Percentiles rank a stretch among this genome's conserved stretches.
Evolutionary conservation across 176 grass and related monocot genomes (phyloP).

Genomic region (Zoysia pacifica): DNA sequence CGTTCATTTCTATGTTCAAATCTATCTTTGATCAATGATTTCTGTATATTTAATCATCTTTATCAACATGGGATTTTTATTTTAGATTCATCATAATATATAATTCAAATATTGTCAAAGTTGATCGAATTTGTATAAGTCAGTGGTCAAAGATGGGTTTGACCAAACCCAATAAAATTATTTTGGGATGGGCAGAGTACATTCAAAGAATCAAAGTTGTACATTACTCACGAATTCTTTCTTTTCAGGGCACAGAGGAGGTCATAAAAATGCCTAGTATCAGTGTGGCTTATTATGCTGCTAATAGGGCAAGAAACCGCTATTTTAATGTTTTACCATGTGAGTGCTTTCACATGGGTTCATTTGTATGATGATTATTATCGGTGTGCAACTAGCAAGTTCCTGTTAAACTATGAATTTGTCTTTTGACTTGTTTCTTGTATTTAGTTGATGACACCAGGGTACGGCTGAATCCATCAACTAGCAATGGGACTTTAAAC

Average conservation of each 20-base stretch:
- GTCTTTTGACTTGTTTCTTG: constrained; percentile 11
- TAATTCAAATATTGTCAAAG: too few relatives aligned
- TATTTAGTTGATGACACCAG: constrained; percentile 72
- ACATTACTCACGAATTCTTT: constrained; percentile 13
- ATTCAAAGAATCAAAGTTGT: neutral
- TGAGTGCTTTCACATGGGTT: constrained; percentile 43
- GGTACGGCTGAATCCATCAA: constrained; percentile 52
- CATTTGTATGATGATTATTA: constrained; percentile 23
- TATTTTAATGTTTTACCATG: constrained; percentile 88
- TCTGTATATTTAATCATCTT: too few relatives aligned
- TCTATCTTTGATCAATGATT: too few relatives aligned
- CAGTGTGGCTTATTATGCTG: constrained; percentile 51
- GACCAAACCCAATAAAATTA: too few relatives aligned
- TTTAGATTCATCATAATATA: too few relatives aligned
- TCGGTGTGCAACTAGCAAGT: neutral
- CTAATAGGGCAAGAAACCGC: constrained; percentile 74
- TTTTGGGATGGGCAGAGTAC: too few relatives aligned
- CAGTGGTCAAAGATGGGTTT: too few relatives aligned
- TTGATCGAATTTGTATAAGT: too few relatives aligned
- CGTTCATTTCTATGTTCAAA: too few relatives aligned
- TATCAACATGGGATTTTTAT: too few relatives aligned
- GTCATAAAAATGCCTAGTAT: constrained; percentile 21
- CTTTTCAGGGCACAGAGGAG: constrained; percentile 40
- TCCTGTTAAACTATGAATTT: constrained; percentile 10
- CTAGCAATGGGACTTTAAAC: constrained; percentile 25